Conservation (phyloP, 1,284 basidiomycete species). For the Caloboletus inedulis region DNA sequence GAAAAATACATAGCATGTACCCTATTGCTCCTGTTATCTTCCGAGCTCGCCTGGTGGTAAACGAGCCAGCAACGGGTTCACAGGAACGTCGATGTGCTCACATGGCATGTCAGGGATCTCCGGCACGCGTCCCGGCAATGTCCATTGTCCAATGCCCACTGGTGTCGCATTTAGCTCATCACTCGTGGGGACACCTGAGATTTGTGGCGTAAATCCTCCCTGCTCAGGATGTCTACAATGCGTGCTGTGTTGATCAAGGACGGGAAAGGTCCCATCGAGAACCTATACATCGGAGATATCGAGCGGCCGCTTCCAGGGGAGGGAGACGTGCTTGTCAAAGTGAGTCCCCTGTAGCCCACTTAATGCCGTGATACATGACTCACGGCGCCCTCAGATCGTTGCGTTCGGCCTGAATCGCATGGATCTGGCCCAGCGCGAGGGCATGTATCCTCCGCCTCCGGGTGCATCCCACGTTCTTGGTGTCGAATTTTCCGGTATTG, state of each 20-base stretch:
- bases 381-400: constrained; percentile 48
- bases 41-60: too few species aligned
- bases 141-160: too few species aligned
- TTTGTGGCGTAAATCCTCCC: not conserved
- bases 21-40: too few species aligned
- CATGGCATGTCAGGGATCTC: too few species aligned
- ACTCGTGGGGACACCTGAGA: not conserved
- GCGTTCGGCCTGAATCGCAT: constrained; percentile 87
- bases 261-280: constrained; percentile 72
- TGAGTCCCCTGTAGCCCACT: constrained; percentile 26
- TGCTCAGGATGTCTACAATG: constrained; percentile 48
- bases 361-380: not conserved
- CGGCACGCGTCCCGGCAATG: too few species aligned
- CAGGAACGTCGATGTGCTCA: too few species aligned
- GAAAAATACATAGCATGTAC: too few species aligned
- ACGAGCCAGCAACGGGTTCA: too few species aligned
- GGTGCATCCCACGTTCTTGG: constrained; percentile 80
- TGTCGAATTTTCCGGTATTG: constrained; percentile 84
- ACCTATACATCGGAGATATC: constrained; percentile 76
- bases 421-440: constrained; percentile 80
- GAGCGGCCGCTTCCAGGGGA: constrained; percentile 55
- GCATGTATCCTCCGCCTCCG: constrained; percentile 76
- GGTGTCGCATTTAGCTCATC: too few species aligned
- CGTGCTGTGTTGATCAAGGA: constrained; percentile 67
- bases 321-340: constrained; percentile 77